Base-by-base conservation (phyloP, 176 grass and related monocot species). In the Guadua angustifolia region DNA sequence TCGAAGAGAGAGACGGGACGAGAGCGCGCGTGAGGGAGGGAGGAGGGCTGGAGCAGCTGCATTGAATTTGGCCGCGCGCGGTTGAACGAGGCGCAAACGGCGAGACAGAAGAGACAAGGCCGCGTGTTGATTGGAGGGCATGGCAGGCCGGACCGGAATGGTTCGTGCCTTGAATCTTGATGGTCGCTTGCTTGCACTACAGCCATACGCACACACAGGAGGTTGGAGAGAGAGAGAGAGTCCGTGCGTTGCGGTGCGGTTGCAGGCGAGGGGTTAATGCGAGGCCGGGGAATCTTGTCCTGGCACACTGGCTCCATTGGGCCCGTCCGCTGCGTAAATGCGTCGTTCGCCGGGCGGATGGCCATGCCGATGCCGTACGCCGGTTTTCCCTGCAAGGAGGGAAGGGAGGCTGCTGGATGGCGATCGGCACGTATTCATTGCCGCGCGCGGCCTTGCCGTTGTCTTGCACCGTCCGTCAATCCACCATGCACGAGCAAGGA, bases 231-330 rank as follows among this genome's bases (percentile, higher is more conserved):
- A 61, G 56, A 29, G 44, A 0, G 50, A 19, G 25, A 26, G 68
- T 12, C 40, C 79, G 12, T 57, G 83, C 63, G 22, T 55, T 57
- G 61, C 71, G 15, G 82, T n/a, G 67, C 80, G 39, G 21, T 51
- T 36, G 24, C n/a, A 55, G 85, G 5, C 9, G 21, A 53, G 52
- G 0, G 42, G 45, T 79, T 74, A 51, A 85, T 86, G 84, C 69
- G 77, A 79, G 69, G 24, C 67, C 51, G 51, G 84, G 77, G 84
- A 86, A 86, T 86, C 84, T 80, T 32, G 84, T 44, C 76, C 66
- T 80, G 76, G 55, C 75, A 26, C 73, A 58, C 83, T 39, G 73
- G 19, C 83, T 22, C 42, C 26, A 32, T 40, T 44, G 62, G 22
- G 15, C 6, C 82, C 74, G 26, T 42, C 38, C 56, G 51, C 51